phyloP scores from a whole-genome alignment of 805 yeast species.

The Saturnispora silvae region DNA sequence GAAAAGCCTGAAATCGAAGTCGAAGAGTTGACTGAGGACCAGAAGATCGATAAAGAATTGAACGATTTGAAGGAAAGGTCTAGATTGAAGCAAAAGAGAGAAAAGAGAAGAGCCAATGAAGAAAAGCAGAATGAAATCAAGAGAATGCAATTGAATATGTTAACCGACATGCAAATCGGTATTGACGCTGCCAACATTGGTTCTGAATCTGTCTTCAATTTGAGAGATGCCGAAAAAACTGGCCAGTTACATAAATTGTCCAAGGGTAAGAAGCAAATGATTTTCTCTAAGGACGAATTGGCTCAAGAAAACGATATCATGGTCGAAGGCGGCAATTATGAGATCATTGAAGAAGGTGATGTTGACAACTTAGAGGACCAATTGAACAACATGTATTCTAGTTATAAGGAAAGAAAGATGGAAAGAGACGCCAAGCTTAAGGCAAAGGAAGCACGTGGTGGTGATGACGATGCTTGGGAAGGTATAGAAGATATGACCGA shows the following conservation, averaged over 20 bases:
- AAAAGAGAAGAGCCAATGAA: conserved; percentile 74
- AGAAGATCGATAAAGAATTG: conserved; percentile 77
- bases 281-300: conserved; percentile 42
- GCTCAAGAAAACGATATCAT: conserved; percentile 36
- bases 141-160: conserved; percentile 94
- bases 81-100: conserved; percentile 61
- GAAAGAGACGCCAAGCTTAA: conserved; percentile 60
- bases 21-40: conserved; percentile 75
- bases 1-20: conserved; percentile 50
- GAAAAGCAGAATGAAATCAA: conserved; percentile 74
- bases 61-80: conserved; percentile 63
- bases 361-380: conserved; percentile 67
- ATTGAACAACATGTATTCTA: conserved; percentile 70
- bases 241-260: conserved; percentile 68
- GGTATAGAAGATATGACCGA: conserved; percentile 49
- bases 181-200: conserved; percentile 81
- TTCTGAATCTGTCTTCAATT: conserved; percentile 67
- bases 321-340: conserved; percentile 18
- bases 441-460: conserved; percentile 67
- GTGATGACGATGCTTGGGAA: conserved; percentile 63
- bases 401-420: conserved; percentile 54
- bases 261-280: conserved; percentile 61
- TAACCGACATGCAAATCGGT: conserved; percentile 87
- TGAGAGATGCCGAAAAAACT: conserved; percentile 78
- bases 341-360: conserved; percentile 34